Base-by-base conservation (phyloP, 2,329 filamentous ascomycete species). In the Chrysoporthe austroafricana region DNA sequence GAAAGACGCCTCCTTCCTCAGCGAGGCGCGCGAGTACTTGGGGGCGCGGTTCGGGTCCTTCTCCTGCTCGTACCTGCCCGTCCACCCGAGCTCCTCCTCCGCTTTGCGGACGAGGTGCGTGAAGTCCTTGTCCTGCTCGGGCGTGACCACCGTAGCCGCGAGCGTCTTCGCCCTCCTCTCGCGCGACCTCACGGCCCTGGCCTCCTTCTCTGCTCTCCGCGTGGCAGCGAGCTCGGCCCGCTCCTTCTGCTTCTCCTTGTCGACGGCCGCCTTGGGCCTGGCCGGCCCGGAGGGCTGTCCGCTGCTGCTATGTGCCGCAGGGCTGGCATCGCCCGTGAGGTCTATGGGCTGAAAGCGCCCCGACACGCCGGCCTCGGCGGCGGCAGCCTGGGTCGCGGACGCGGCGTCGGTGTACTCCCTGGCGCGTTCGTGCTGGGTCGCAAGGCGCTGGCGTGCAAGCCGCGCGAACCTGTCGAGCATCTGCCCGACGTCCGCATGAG, bases 381-480 rank as follows among this genome's bases (percentile, higher is more conserved):
- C 50, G n/a, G 18, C 16, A 39, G 5, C 54, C 6, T 14, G 18
- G 3, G 7, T 39, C 16, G 18, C 39, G 36, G 57, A 4, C 7
- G 18, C 57, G 18, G 57, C 57, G 14, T 44, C 39, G 57, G 34
- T n/a, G 13, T 21, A 7, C 18, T 59, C 57, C 18, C 57, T 18
- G n/a, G 39, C 18, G 57, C n/a, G 42, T 8, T 61, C 26, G 18
- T 52, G 54, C 54, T 60, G 34, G 52, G 16, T 14, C 11, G 52
- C 1, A 14, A 67, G 16, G 1, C 56, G 32, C 9, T 64, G 44
- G 7, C 50, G 59, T 39, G 57, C 56, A 8, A n/a, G 2, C 44
- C 63, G 50, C 21, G 66, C 66, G 52, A 66, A 66, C 7, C 43
- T 63, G 63, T 68, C 52, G 36, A 68, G 36, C 66, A 68, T 66